Base-by-base conservation (phyloP, 2,329 filamentous ascomycete species). In the Epichloe uncinata region DNA sequence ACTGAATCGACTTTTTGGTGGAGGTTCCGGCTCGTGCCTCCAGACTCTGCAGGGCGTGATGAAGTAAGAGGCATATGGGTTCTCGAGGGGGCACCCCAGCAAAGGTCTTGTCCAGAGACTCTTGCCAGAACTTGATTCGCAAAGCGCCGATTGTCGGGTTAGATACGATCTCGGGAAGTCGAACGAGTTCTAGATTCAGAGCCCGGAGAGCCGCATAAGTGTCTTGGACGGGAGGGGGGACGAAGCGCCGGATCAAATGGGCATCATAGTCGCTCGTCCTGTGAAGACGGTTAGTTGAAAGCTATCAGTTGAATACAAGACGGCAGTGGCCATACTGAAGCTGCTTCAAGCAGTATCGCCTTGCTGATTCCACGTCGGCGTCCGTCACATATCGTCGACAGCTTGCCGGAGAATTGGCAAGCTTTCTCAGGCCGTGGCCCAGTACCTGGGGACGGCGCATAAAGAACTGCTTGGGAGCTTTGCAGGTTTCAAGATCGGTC, bases 61-160 rank as follows among this genome's bases (percentile, higher is more conserved):
- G 77, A 1, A 98, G 75, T 5, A 97, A 73, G 33, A 95, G 78
- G 52, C 90, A 91, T 41, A 96, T 87, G 20, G 93, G 93, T 64
- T 98, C 90, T 60, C 89, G 87, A 1, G 90, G 1, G 93, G 93
- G 90, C 0, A 74, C 72, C 34, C 85, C 85, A 2, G 84, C 75
- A 53, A 96, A 84, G 1, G 87, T 85, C 53, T 84, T 82, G 49
- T 84, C 78, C 47, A 98, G 72, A 4, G 87, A 81, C 58, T 97
- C 90, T 46, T 87, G 81, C 87, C 93, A 97, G 72, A 97, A 97
- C 65, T 95, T 87, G 67, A 95, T 84, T 55, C 93, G 88, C 75
- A 97, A 81, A 48, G 83, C 75, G 46, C 88, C 91, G 53, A 97
- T 86, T 4, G 84, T 84, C n/a, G 86, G 81, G 53, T 85, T 93